Conservation (phyloP, 768 basidiomycete species). For the Serendipita sp. region DNA sequence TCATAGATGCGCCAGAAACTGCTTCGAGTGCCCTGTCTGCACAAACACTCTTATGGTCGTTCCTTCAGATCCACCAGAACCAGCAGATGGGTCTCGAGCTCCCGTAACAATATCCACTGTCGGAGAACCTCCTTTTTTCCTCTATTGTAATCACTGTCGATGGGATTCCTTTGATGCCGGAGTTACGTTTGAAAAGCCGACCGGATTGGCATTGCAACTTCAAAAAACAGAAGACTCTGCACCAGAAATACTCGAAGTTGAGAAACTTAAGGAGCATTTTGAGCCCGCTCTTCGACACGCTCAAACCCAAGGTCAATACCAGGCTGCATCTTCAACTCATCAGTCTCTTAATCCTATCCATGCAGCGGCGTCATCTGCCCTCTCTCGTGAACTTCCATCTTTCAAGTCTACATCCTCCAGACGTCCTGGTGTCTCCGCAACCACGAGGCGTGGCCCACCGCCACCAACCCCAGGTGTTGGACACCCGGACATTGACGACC, state of each 20-base stretch:
- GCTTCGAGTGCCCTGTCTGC: slow-evolving; percentile 92
- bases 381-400: slow-evolving; percentile 54
- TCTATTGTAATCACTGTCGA: slow-evolving; percentile 82
- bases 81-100: slow-evolving; percentile 25
- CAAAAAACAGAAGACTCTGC: slow-evolving; percentile 81
- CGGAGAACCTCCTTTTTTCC: slow-evolving; percentile 78
- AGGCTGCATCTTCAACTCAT: background rate
- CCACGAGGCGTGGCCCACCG: background rate
- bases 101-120: slow-evolving; percentile 19
- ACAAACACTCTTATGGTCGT: slow-evolving; percentile 78
- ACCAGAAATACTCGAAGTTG: slow-evolving; percentile 76
- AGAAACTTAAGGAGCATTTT: slow-evolving; percentile 90
- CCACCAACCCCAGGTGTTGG: background rate
- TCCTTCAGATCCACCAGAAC: slow-evolving; percentile 61
- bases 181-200: slow-evolving; percentile 91
- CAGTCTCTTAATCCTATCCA: slow-evolving; percentile 32
- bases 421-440: slow-evolving; percentile 13
- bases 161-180: slow-evolving; percentile 91
- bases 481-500: background rate
- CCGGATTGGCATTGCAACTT: slow-evolving; percentile 84
- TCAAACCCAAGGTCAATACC: background rate
- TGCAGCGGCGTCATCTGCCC: slow-evolving; percentile 75
- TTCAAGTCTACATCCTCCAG: background rate
- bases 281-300: slow-evolving; percentile 67
- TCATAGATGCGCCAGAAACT: slow-evolving; percentile 86